These are phyloP conservation scores for Syncephalastrum monosporum DNA, from an alignment of 371 early-diverging fungal genomes.

Conservation along the genomic window DNA sequence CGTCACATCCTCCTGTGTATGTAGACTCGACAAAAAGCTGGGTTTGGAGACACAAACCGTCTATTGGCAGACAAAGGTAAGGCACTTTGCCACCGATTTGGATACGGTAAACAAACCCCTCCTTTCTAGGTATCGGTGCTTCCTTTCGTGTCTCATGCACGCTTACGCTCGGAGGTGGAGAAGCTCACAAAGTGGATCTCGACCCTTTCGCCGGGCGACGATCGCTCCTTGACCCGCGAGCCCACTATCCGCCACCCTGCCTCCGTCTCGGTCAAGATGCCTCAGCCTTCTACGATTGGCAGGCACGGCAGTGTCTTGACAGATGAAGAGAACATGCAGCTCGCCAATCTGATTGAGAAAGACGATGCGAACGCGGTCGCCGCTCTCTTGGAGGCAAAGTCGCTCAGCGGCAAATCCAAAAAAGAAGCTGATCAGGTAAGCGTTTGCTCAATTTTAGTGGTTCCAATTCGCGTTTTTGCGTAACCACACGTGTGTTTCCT, in stretches of 20 bases:
- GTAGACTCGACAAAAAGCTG: conserved; percentile 66
- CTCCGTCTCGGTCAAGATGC: conserved; percentile 14
- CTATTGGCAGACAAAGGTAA: conserved; percentile 58
- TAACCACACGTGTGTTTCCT: conserved; percentile 4
- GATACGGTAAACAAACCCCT: conserved; percentile 1
- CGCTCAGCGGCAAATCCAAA: conserved; percentile 5
- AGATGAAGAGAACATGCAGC: conserved; percentile 5
- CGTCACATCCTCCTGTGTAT: background rate
- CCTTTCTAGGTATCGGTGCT: conserved; percentile 30
- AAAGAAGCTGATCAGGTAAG: conserved; percentile 14
- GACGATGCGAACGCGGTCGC: conserved; percentile 8
- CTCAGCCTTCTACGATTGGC: conserved; percentile 4
- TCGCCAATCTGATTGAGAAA: conserved; percentile 12
- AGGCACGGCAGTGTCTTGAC: conserved; percentile 3
- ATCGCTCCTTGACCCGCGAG: conserved; percentile 11
- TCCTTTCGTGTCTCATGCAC: conserved; percentile 33
- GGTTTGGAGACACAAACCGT: conserved; percentile 41
- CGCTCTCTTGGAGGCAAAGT: background rate
- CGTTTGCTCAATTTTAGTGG: background rate
- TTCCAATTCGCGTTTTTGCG: background rate
- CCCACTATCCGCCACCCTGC: conserved; percentile 11
- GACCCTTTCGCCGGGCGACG: conserved; percentile 10
- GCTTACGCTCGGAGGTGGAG: conserved; percentile 29
- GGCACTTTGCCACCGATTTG: background rate
- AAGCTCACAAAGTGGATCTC: conserved; percentile 30